Evolutionary conservation across 2,329 filamentous ascomycete species (phyloP).

Genomic region (Corynespora cassiicola): DNA sequence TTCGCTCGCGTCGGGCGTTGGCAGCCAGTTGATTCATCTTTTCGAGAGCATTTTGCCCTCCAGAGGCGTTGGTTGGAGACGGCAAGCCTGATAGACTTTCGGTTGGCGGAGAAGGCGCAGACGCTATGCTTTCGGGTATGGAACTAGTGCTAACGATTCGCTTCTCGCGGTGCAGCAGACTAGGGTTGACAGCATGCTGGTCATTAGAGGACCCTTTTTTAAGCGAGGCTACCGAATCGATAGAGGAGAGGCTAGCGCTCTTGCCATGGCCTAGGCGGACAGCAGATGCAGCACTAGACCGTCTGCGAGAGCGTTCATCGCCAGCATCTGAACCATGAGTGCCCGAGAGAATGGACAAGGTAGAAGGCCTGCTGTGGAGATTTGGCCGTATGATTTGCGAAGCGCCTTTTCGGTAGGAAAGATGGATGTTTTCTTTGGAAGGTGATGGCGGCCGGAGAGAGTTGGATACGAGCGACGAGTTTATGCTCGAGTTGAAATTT

Average conservation of each 20-base stretch:
- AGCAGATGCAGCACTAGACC: constrained; percentile 39
- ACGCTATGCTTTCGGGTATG: constrained; percentile 30
- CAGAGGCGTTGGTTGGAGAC: constrained; percentile 62
- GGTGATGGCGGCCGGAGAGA: constrained; percentile 50
- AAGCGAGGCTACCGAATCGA: constrained; percentile 49
- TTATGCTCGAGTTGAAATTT: constrained; percentile 15
- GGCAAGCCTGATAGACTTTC: constrained; percentile 30
- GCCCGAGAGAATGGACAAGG: constrained; percentile 38
- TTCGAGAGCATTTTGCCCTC: constrained; percentile 57
- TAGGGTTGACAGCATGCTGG: constrained; percentile 24
- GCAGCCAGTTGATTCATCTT: constrained; percentile 77
- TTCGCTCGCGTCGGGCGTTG: constrained; percentile 90
- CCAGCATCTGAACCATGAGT: constrained; percentile 27
- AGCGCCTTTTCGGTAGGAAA: constrained; percentile 57
- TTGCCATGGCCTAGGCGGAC: constrained; percentile 42
- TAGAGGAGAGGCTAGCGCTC: constrained; percentile 53
- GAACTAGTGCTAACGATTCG: constrained; percentile 33
- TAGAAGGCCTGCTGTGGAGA: constrained; percentile 36
- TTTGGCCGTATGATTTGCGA: constrained; percentile 55
- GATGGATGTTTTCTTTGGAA: constrained; percentile 55
- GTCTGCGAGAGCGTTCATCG: constrained; percentile 29
- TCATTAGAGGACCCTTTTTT: constrained; percentile 36
- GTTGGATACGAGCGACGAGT: too few relatives aligned
- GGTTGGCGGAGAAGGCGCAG: constrained; percentile 28
- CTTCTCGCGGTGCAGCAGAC: constrained; percentile 43